Evolutionary conservation across 768 basidiomycete genomes (phyloP).

Genomic region (Hydnomerulius pinastri): DNA sequence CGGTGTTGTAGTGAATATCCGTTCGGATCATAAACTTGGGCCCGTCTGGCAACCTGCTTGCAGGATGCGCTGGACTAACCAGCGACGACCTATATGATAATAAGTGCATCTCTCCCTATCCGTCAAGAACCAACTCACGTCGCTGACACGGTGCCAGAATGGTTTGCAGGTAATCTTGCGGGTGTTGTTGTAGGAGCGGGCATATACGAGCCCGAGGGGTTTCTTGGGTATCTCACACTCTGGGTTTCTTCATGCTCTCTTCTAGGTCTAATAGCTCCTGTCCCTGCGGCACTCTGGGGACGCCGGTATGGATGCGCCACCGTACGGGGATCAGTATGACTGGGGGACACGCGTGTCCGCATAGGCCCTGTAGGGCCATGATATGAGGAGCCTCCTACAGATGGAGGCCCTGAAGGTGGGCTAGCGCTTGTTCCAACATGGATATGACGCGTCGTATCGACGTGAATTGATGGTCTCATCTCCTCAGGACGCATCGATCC

Average conservation of each 20-base stretch:
- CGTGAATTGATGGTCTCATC: slow-evolving; percentile 34
- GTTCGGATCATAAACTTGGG: slow-evolving; percentile 52
- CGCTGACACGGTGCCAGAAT: slow-evolving; percentile 5
- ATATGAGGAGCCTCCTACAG: slow-evolving; percentile 23
- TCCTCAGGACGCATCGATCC: slow-evolving; percentile 24
- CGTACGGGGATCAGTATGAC: slow-evolving; percentile 19
- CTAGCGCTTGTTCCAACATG: slow-evolving; percentile 29
- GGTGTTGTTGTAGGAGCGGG: slow-evolving; percentile 11
- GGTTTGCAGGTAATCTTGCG: background rate
- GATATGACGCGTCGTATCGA: slow-evolving; percentile 32
- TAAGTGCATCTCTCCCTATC: slow-evolving; percentile 13
- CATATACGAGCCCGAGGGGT: slow-evolving; percentile 10
- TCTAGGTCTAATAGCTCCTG: slow-evolving; percentile 24
- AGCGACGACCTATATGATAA: slow-evolving; percentile 21
- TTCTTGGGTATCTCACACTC: slow-evolving; percentile 32
- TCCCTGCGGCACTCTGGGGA: slow-evolving; percentile 29
- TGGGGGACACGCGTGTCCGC: slow-evolving; percentile 29
- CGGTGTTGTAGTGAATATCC: slow-evolving; percentile 59
- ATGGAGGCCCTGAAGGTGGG: slow-evolving; percentile 33
- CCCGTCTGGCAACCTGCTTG: slow-evolving; percentile 6
- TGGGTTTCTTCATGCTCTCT: slow-evolving; percentile 29
- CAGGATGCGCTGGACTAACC: slow-evolving; percentile 26
- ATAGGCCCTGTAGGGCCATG: slow-evolving; percentile 24
- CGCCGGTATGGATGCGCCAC: slow-evolving; percentile 31
- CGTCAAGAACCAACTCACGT: slow-evolving; percentile 7